These are phyloP conservation scores for Begonia fuchsioides DNA, from an alignment of 306 rosid genomes.

Conservation along the genomic window DNA sequence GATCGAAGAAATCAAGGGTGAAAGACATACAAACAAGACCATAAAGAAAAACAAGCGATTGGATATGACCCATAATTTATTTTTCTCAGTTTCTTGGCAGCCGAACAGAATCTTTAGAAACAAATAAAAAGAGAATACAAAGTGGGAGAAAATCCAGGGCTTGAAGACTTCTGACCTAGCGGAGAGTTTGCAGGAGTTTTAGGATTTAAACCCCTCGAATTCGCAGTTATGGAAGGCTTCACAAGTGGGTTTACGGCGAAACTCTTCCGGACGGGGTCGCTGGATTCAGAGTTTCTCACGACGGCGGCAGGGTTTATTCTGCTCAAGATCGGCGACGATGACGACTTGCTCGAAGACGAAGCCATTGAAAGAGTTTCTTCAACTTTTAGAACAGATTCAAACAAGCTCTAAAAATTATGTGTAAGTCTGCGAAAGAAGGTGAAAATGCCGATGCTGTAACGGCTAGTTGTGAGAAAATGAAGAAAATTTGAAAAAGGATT, in stretches of 20 bases:
- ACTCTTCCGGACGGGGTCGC: conserved; percentile 47
- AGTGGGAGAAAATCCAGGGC: too few relatives aligned
- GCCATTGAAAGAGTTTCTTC: conserved; percentile 14
- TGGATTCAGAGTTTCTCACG: conserved; percentile 48
- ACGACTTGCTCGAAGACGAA: conserved; percentile 34
- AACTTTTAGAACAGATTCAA: not conserved
- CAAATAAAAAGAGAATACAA: not conserved
- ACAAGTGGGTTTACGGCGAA: conserved; percentile 53
- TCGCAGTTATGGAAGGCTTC: conserved; percentile 37
- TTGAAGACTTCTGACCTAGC: conserved; percentile 38
- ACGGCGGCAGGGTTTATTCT: conserved; percentile 20
- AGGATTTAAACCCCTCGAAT: conserved; percentile 31
- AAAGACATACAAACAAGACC: not conserved
- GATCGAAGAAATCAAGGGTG: too few relatives aligned
- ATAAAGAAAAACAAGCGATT: too few relatives aligned
- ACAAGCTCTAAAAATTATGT: not conserved
- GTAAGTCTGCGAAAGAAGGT: not conserved
- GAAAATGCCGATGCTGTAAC: too few relatives aligned
- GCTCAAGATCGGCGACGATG: conserved; percentile 22
- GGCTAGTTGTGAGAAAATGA: not conserved
- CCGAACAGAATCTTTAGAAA: conserved; percentile 12
- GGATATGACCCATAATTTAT: not conserved
- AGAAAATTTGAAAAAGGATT: not conserved
- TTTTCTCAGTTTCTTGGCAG: conserved; percentile 11
- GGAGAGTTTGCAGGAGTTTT: conserved; percentile 59